These are phyloP conservation scores for Suhomyces ambrosiae DNA, from an alignment of 1,139 yeast species.

Conservation along the genomic window DNA sequence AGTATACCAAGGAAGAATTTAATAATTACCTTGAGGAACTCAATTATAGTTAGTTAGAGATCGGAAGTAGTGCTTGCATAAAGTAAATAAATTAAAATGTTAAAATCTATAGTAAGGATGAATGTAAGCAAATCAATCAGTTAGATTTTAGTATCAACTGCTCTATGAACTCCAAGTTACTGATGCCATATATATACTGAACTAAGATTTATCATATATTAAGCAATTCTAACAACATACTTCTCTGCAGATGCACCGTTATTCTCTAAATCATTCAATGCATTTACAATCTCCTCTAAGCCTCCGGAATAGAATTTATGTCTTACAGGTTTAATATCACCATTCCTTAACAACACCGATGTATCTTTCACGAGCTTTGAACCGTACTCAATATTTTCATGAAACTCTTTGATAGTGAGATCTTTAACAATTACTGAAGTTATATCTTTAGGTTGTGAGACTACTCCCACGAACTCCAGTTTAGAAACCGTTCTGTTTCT, in stretches of 20 bases:
- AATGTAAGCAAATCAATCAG: not conserved
- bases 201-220: not conserved
- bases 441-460: conserved; percentile 33
- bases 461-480: conserved; percentile 39
- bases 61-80: no score
- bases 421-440: conserved; percentile 28
- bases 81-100: not conserved
- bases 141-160: not conserved
- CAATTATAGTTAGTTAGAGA: not conserved
- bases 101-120: not conserved
- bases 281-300: conserved; percentile 33
- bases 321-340: conserved; percentile 34
- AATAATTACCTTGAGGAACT: conserved; percentile 19
- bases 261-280: conserved; percentile 39
- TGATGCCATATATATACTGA: not conserved
- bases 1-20: conserved; percentile 39
- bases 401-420: conserved; percentile 44
- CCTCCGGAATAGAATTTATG: conserved; percentile 38
- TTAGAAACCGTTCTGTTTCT: conserved; percentile 5
- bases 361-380: conserved; percentile 35
- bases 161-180: not conserved
- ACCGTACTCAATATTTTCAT: conserved; percentile 45
- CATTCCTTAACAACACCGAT: conserved; percentile 27
- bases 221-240: conserved; percentile 31
- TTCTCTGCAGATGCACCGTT: conserved; percentile 47